Evolutionary conservation across 768 basidiomycete species (phyloP).

Genomic region (Lactifluus hygrophoroides): DNA sequence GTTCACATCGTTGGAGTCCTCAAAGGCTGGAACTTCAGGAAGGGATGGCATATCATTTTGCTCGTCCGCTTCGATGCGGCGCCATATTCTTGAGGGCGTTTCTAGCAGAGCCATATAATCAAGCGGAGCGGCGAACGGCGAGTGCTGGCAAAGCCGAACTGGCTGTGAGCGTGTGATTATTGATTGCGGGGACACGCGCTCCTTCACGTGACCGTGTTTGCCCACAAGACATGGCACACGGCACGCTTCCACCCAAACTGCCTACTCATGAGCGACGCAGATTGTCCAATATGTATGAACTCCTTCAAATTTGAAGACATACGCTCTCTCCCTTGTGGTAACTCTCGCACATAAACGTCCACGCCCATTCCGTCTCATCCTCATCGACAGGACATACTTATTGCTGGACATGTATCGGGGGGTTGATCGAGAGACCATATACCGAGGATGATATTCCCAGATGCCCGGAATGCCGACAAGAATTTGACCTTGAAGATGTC

Average conservation of each 20-base stretch:
- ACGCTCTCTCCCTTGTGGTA: slow-evolving; percentile 12
- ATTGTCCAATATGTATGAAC: slow-evolving; percentile 14
- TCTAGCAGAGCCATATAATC: slow-evolving; percentile 33
- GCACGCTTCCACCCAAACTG: too few relatives aligned
- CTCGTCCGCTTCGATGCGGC: slow-evolving; percentile 71
- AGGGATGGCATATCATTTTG: slow-evolving; percentile 73
- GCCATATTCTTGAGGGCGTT: slow-evolving; percentile 80
- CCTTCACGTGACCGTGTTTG: slow-evolving; percentile 12
- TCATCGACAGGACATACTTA: slow-evolving; percentile 7
- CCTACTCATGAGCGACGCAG: slow-evolving; percentile 5
- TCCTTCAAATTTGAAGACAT: neutral
- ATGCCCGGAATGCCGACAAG: slow-evolving; percentile 10
- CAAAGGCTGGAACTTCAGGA: slow-evolving; percentile 65
- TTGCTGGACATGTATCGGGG: slow-evolving; percentile 7
- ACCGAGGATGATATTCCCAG: neutral
- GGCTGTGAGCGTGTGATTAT: too few relatives aligned
- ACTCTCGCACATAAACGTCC: too few relatives aligned
- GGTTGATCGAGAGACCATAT: neutral
- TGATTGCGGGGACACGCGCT: too few relatives aligned
- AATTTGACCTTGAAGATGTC: neutral
- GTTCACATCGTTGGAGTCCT: slow-evolving; percentile 46
- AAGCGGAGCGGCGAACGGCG: neutral
- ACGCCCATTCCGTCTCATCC: too few relatives aligned
- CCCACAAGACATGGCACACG: too few relatives aligned
- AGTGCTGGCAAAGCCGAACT: too few relatives aligned